Base-by-base conservation (phyloP, 2,329 filamentous ascomycete genomes). In the Phyllosticta capitalensis region DNA sequence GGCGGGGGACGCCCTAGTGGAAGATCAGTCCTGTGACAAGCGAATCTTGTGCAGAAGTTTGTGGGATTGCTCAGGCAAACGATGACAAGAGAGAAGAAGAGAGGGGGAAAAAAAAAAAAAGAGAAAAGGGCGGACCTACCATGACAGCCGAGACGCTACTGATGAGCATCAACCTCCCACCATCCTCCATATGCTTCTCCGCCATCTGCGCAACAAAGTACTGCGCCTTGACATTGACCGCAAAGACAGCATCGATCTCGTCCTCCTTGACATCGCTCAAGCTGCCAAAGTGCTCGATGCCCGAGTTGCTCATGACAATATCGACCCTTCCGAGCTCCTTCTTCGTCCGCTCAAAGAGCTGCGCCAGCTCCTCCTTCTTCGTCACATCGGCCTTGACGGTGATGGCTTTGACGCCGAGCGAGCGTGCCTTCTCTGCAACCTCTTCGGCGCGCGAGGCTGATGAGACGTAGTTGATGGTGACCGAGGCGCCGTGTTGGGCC, bases 181-280 rank as follows among this genome's bases (percentile, higher is more conserved):
- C 56, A 1, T 61, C 52, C 3, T 57, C 52, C 5, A 65, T 55
- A 33, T 62, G 54, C 54, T 62, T 60, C 52, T 65, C 63, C 17
- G 65, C 63, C 51, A 64, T 52, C 59, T 68, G 65, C 10, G 63
- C 64, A 9, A 71, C 50, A 28, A 70, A 69, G 49, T 64, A 70
- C 10, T 67, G 66, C 65, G 67, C 38, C 65, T 65, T 62, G 59
- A 84, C 81, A 74, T 88, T 88, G 69, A 88, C 74, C 74, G 76
- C 78, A 76, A 88, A 86, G 63, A 88, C 84, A 62, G 84, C 82
- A 71, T 88, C 85, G 69, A 83, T 88, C 72, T 87, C 85, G 75
- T 88, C 85, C 1, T 61, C 55, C 0, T 62, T 61, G 5, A 67
- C 65, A 9, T 63, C 83, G 75, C 85, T 82, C 61, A 85, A 79